These are phyloP conservation scores for Ulota crispa DNA, from an alignment of 225 moss, liverwort and hornwort genomes.

Conservation along the genomic window DNA sequence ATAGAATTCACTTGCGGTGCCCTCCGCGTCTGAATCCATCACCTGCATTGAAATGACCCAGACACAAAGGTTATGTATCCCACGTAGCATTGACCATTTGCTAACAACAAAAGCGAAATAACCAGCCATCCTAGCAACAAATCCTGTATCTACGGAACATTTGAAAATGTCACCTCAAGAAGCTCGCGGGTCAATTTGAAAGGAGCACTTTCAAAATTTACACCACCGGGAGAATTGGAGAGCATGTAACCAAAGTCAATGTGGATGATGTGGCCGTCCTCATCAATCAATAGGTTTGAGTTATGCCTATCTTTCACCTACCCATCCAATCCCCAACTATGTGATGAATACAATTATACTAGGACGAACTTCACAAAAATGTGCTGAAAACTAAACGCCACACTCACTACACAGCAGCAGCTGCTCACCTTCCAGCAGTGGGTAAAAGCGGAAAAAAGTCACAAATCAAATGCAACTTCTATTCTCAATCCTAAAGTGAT, in stretches of 20 bases:
- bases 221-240: constrained; percentile 96
- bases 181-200: constrained; percentile 98
- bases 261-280: constrained; percentile 98
- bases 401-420: constrained; percentile 15
- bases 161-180: constrained; percentile 67
- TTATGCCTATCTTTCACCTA: constrained; percentile 99
- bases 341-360: not conserved
- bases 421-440: constrained; percentile 13
- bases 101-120: not conserved
- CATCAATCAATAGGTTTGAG: constrained; percentile 89
- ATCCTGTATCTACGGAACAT: not conserved
- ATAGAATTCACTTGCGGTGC: constrained; percentile 90
- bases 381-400: not conserved
- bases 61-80: constrained; percentile 10
- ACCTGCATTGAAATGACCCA: constrained; percentile 53
- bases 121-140: not conserved
- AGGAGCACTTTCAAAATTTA: constrained; percentile 99
- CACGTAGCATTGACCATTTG: not conserved
- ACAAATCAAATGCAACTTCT: not conserved
- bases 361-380: not conserved
- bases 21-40: constrained; percentile 99
- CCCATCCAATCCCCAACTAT: constrained; percentile 13
- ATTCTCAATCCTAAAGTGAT: not conserved
- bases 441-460: not conserved
- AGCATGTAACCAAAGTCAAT: constrained; percentile 99